Conservation (phyloP, 257 asterid genomes). For the Solanum chiquidenum region DNA sequence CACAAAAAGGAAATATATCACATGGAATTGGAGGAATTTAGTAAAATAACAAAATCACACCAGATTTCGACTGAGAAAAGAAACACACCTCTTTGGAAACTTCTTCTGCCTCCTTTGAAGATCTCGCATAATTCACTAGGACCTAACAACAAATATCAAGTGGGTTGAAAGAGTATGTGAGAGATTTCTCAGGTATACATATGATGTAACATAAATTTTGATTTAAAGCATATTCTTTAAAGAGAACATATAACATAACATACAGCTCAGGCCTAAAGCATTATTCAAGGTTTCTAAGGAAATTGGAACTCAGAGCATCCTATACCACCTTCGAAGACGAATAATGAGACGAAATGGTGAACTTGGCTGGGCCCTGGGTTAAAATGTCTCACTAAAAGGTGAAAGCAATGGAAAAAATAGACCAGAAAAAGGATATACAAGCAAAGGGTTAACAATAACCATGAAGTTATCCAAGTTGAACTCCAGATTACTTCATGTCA, state of each 20-base stretch:
- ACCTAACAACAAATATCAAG: slow-evolving; percentile 33
- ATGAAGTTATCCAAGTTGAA: background rate
- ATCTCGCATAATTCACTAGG: slow-evolving; percentile 92
- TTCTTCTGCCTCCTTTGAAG: slow-evolving; percentile 90
- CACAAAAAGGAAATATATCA: background rate
- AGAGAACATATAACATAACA: background rate
- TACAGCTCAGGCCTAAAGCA: background rate
- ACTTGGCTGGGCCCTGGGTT: background rate
- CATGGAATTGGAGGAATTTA: background rate
- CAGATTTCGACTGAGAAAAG: background rate
- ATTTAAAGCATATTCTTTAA: background rate
- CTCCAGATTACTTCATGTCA: background rate
- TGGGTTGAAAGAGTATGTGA: background rate
- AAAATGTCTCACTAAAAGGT: background rate
- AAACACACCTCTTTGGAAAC: slow-evolving; percentile 43
- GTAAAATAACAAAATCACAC: background rate
- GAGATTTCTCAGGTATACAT: background rate
- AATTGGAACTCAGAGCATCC: background rate
- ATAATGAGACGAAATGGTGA: background rate
- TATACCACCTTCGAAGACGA: background rate
- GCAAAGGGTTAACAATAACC: background rate
- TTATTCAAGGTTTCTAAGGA: background rate
- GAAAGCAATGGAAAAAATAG: background rate
- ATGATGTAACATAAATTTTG: background rate
- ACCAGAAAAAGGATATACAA: background rate